These are phyloP conservation scores for Hypoxylon cercidicola DNA, from an alignment of 495 filamentous ascomycete genomes.

Conservation along the genomic window DNA sequence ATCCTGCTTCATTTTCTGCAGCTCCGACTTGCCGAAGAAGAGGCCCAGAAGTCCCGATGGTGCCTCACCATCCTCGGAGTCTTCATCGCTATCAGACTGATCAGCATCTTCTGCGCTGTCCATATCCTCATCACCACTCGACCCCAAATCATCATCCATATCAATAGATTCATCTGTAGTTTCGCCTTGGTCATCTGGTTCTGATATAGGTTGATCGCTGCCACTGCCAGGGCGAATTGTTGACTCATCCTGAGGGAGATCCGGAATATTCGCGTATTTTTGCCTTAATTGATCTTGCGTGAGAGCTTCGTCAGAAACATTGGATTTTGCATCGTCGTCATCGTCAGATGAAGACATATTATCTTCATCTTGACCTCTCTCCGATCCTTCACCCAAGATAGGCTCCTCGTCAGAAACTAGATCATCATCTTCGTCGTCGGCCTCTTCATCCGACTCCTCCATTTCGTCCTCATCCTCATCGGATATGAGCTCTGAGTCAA, in stretches of 20 bases:
- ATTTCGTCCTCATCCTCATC: conserved; percentile 60
- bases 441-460: conserved; percentile 59
- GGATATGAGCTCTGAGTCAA: conserved; percentile 63
- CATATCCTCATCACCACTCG: conserved; percentile 69
- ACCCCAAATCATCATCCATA: conserved; percentile 87
- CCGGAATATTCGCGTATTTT: conserved; percentile 80
- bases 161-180: conserved; percentile 83
- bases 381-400: conserved; percentile 6
- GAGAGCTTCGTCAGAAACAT: conserved; percentile 74
- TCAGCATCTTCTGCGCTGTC: conserved; percentile 51
- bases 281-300: conserved; percentile 80
- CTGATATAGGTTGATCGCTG: conserved; percentile 37
- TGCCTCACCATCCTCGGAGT: conserved; percentile 61
- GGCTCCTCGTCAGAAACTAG: conserved; percentile 70
- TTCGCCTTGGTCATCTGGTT: conserved; percentile 73
- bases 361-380: conserved; percentile 63
- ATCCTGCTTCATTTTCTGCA: conserved; percentile 55
- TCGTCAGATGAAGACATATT: conserved; percentile 78
- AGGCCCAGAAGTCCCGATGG: conserved; percentile 74
- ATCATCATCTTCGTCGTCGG: conserved; percentile 62
- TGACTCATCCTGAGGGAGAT: conserved; percentile 31
- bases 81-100: conserved; percentile 59
- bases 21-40: conserved; percentile 61
- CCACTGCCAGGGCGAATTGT: conserved; percentile 45
- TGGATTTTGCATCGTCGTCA: conserved; percentile 67